Percentiles rank a stretch among this genome's conserved stretches.
These are phyloP conservation scores for Phyllosticta citrichinensis DNA, from an alignment of 2,329 filamentous ascomycete genomes.

Conservation along the genomic window DNA sequence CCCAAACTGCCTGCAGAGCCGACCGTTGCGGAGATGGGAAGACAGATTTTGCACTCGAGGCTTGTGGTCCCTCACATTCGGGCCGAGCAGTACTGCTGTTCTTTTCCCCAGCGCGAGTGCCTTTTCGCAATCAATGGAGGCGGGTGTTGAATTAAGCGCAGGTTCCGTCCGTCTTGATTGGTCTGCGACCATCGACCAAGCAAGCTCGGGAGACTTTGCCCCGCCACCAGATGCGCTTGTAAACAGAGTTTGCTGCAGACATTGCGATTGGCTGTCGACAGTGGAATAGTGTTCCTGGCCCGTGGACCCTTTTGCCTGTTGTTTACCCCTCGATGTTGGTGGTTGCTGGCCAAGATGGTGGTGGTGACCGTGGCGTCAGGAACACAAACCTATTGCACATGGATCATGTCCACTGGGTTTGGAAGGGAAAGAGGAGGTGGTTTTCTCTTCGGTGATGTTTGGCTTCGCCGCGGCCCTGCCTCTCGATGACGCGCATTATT, in stretches of 20 bases:
- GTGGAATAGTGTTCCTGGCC: background rate
- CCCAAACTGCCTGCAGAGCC: background rate
- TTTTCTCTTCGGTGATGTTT: too few relatives aligned
- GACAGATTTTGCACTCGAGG: background rate
- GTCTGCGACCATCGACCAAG: background rate
- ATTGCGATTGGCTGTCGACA: background rate
- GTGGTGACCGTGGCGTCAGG: background rate
- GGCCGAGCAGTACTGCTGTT: background rate
- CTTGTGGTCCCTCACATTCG: background rate
- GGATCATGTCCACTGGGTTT: too few relatives aligned
- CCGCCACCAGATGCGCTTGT: background rate
- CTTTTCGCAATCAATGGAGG: background rate
- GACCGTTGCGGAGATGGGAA: background rate
- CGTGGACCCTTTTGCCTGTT: background rate
- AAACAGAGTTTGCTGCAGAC: background rate
- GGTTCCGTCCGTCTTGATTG: background rate
- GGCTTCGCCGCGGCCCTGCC: background rate
- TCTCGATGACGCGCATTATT: background rate
- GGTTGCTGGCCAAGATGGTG: background rate
- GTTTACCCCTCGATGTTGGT: background rate
- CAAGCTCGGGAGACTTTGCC: background rate
- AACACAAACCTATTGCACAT: background rate
- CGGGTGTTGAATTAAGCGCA: background rate
- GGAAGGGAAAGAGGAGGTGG: too few relatives aligned
- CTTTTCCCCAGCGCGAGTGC: background rate